Base-by-base conservation (phyloP, 169 alveolate genomes). In the Neospora caninum region DNA sequence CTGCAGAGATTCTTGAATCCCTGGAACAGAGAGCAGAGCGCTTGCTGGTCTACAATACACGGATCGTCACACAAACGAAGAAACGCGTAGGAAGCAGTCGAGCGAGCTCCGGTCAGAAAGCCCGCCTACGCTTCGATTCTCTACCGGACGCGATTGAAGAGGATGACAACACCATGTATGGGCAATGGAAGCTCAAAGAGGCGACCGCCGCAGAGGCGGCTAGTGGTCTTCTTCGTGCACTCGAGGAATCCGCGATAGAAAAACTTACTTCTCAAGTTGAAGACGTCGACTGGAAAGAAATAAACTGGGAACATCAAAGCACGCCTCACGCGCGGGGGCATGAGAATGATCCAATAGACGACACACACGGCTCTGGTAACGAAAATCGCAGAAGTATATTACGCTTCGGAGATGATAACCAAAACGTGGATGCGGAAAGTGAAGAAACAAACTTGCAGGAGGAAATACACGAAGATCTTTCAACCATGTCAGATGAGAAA, bases 161-260 rank as follows among this genome's bases (percentile, higher is more conserved):
- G n/a, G 86, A n/a, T 16, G 86, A 20, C 7, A 2, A n/a, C 39
- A 78, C 49, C 45, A 78, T 78, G 86, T 78, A 78, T 78, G 86
- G 86, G 1, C 86, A 78, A 43, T 78, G 86, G 86, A n/a, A 78
- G 42, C 86, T 78, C 29, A 78, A n/a, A 38, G 86, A 78, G 45
- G 86, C 9, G 86, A n/a, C 39, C 27, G 86, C 86, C 49, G 86
- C 39, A 16, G 86, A n/a, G 45, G 86, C 42, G 42, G 86, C 86
- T n/a, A 38, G 27, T 18, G 49, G n/a, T 20, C 39, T n/a, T 13
- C 86, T 78, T n/a, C 86, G 86, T 78, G 49, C 39, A n/a, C 27
- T 78, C 42, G 86, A 10, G 27, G 43, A n/a, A 20, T n/a, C n/a
- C 45, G 86, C 45, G 13, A 13, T 78, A 38, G 86, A n/a, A 2